phyloP scores from a whole-genome alignment of 495 filamentous ascomycete genomes.

The Xylaria castorea region DNA sequence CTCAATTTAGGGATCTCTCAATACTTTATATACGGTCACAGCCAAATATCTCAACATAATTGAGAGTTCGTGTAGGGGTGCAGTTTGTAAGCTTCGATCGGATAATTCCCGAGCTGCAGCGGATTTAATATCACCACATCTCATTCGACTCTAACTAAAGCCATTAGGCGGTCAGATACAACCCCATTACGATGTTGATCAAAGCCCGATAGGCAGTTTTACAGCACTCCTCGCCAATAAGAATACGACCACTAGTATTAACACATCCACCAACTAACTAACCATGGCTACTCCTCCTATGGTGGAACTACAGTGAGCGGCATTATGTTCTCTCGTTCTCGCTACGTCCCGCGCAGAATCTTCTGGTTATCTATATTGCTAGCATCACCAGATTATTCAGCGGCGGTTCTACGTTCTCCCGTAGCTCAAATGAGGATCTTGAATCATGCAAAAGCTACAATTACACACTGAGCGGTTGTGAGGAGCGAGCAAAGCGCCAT shows the following conservation, averaged over 20 bases:
- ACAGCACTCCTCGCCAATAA: not conserved
- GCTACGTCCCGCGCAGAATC: not conserved
- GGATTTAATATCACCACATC: not conserved
- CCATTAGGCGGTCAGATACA: not conserved
- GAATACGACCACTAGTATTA: not conserved
- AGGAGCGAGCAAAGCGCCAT: not conserved
- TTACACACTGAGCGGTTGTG: not conserved
- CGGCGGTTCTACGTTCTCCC: not conserved
- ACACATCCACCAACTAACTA: not conserved
- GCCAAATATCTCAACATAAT: not conserved
- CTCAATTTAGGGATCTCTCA: not conserved
- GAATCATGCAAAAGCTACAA: not conserved
- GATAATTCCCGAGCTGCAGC: constrained; percentile 19
- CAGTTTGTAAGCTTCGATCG: not conserved
- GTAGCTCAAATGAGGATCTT: too few species aligned
- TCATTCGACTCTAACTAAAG: not conserved
- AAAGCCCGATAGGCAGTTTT: not conserved
- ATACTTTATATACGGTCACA: constrained; percentile 1
- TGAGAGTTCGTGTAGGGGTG: not conserved
- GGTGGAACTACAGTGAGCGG: not conserved
- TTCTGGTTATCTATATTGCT: not conserved
- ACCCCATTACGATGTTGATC: not conserved
- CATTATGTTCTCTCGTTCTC: not conserved
- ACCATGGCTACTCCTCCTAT: too few species aligned
- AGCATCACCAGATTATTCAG: not conserved